Base-by-base conservation (phyloP, 1,284 basidiomycete genomes). In the Ceratobasidium sp. region DNA sequence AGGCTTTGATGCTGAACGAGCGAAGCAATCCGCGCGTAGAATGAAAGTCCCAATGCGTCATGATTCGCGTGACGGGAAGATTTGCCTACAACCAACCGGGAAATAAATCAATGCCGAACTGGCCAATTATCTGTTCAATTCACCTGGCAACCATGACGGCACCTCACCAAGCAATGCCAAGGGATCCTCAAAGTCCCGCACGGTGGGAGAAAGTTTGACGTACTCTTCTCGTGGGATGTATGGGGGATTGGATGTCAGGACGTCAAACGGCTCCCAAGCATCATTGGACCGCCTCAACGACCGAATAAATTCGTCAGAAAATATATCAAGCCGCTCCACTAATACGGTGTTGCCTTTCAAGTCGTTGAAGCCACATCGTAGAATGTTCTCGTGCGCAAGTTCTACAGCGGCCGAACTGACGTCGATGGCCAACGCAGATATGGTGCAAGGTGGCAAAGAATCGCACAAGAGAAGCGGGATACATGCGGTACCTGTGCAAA, bases 231-330 rank as follows among this genome's bases (percentile, higher is more conserved):
- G 81, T 25, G 93, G 82, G 74, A 98, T 93, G 79, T 97, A 97
- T 5, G 95, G 95, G n/a, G 95, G 95, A 78, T 97, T 98, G 12
- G 91, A 88, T 5, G 93, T 93, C 73, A 98, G 79, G 69, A 97
- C 78, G 78, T 95, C 88, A 77, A 89, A 89, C 2, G 87, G 83
- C 15, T 80, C 29, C 76, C 73, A 34, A 77, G 73, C 35, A 80
- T 75, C 60, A 85, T 64, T 34, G 22, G 29, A 47, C 40, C 55
- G 20, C 35, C 50, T 17, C 32, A 42, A 35, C 25, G 52, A 52
- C 49, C 42, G 67, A 40, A 45, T 64, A 27, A 75, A 76, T 17
- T 57, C 54, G 73, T 78, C 79, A 71, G 77, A 79, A 73, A 79
- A 84, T 68, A 85, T 81, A 76, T 84, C 87, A 69, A 80, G 83